These are phyloP conservation scores for Cyanidioschyzon merolae DNA, from an alignment of 23 red algal genomes.

Conservation along the genomic window DNA sequence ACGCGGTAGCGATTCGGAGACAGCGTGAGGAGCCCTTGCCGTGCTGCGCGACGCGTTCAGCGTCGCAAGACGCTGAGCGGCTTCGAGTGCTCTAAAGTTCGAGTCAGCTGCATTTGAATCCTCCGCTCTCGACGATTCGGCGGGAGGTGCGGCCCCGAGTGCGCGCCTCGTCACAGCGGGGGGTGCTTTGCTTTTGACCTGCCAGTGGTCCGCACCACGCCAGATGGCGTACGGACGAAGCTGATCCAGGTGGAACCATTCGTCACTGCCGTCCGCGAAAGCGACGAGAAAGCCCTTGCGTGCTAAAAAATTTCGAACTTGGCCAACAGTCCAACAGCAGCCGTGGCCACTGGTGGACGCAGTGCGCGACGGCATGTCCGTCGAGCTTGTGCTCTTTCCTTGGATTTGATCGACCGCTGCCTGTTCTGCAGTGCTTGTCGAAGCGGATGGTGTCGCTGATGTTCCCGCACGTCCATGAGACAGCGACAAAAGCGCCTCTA, in stretches of 20 bases:
- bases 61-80: not conserved
- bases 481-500: conserved; percentile 42
- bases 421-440: not conserved
- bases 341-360: not conserved
- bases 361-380: not conserved
- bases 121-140: not conserved
- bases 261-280: conserved; percentile 27
- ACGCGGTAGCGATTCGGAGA: not conserved
- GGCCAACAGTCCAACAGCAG: conserved; percentile 40
- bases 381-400: too few species aligned
- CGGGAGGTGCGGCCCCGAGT: not conserved
- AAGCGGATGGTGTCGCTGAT: not conserved
- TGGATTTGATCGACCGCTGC: not conserved
- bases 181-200: conserved; percentile 41
- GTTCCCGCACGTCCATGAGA: not conserved
- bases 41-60: not conserved
- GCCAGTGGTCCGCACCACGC: conserved; percentile 47
- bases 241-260: conserved; percentile 36
- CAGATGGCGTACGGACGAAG: conserved; percentile 61
- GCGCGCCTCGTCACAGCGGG: conserved; percentile 9
- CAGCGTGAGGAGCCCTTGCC: not conserved
- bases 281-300: conserved; percentile 56
- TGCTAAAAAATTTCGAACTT: conserved; percentile 31
- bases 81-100: not conserved
- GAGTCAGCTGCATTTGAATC: not conserved